These are phyloP conservation scores for Triangularia setosa DNA, from an alignment of 2,329 filamentous ascomycete species.

Conservation along the genomic window DNA sequence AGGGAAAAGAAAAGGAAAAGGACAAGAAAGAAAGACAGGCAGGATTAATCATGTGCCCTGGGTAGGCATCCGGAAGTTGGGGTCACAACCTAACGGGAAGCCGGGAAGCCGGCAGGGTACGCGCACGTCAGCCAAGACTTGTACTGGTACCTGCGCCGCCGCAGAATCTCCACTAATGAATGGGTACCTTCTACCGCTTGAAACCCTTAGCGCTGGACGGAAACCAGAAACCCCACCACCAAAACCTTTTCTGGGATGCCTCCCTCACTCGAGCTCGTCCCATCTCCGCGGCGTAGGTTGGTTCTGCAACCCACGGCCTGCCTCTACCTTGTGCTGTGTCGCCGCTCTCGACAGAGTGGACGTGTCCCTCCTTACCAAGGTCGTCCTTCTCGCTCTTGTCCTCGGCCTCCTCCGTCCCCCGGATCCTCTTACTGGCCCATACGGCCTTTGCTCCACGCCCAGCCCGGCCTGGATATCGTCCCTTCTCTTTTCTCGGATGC, in stretches of 20 bases:
- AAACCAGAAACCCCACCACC: background rate
- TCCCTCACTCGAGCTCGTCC: background rate
- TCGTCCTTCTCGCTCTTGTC: slow-evolving; percentile 17
- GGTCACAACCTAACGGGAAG: background rate
- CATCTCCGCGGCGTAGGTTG: background rate
- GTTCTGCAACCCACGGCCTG: background rate
- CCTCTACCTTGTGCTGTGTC: background rate
- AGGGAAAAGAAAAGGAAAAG: background rate
- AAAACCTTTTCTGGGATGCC: background rate
- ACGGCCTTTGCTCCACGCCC: slow-evolving; percentile 15
- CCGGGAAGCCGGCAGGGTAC: background rate
- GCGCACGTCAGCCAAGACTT: background rate
- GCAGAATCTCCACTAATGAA: background rate
- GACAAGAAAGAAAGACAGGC: background rate
- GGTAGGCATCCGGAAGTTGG: background rate
- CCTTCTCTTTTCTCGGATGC: slow-evolving; percentile 21
- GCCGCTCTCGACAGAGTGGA: slow-evolving; percentile 1
- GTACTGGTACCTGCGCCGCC: background rate
- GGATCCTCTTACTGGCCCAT: slow-evolving; percentile 16
- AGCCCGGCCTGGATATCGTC: slow-evolving; percentile 11
- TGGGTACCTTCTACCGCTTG: background rate
- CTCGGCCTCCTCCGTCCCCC: slow-evolving; percentile 17
- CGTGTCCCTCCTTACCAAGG: slow-evolving; percentile 21
- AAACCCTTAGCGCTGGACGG: background rate
- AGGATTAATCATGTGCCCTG: background rate